phyloP scores from a whole-genome alignment of 2,329 filamentous ascomycete species.

The Tolypocladium nubicola region DNA sequence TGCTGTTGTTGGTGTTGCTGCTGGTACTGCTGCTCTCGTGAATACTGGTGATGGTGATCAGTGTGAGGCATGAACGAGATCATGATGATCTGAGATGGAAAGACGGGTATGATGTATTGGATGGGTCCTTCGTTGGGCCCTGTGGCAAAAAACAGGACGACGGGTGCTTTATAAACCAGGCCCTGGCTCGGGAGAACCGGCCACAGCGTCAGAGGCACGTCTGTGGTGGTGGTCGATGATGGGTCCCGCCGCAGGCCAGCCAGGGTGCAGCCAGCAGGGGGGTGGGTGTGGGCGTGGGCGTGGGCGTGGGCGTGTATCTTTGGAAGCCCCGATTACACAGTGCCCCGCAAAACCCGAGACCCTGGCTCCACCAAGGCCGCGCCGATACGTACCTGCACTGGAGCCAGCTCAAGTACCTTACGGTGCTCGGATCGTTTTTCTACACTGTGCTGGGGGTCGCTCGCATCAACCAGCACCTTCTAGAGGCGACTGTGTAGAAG shows the following conservation, averaged over 20 bases:
- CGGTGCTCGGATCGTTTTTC: fast-evolving
- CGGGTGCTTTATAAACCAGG: conserved; percentile 1
- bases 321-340: not conserved
- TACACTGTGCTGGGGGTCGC: not conserved
- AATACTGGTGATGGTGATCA: not conserved
- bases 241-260: not conserved
- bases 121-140: not conserved
- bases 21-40: not conserved
- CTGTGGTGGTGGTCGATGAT: not conserved
- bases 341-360: conserved; percentile 2
- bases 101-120: not conserved
- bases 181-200: not conserved
- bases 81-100: conserved; percentile 1
- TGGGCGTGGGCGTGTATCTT: not conserved
- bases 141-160: conserved; percentile 1
- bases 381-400: not conserved
- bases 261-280: not conserved
- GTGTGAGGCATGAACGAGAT: conserved; percentile 1
- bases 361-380: not conserved
- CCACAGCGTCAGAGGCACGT: conserved; percentile 2
- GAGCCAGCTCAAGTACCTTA: not conserved
- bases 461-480: not conserved
- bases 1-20: not conserved
- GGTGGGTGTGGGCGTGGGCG: not conserved
- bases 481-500: not conserved